These are phyloP conservation scores for Malassezia globosa DNA, from an alignment of 1,284 basidiomycete species.

Conservation along the genomic window DNA sequence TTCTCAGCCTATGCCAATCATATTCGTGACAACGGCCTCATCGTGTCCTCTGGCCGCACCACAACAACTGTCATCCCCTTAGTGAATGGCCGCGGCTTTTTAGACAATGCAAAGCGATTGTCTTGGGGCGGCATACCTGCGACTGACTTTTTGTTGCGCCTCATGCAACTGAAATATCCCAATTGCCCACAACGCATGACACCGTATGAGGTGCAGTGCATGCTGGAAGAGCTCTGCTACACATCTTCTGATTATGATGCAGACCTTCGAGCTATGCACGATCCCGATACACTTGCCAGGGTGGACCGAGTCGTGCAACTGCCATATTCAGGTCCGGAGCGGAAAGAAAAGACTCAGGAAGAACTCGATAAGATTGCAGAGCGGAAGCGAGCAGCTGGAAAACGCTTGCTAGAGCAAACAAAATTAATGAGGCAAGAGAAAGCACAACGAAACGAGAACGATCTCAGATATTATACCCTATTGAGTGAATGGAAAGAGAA, in stretches of 20 bases:
- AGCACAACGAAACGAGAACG: slow-evolving; percentile 66
- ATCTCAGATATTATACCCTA: slow-evolving; percentile 61
- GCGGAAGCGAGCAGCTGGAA: slow-evolving; percentile 69
- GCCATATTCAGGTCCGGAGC: slow-evolving; percentile 48
- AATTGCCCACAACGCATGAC: slow-evolving; percentile 60
- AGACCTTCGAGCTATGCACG: slow-evolving; percentile 57
- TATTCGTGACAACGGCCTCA: slow-evolving; percentile 28
- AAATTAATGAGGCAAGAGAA: slow-evolving; percentile 67
- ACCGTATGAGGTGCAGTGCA: slow-evolving; percentile 58
- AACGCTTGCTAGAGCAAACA: slow-evolving; percentile 82
- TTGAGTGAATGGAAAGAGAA: slow-evolving; percentile 59
- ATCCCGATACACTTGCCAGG: slow-evolving; percentile 71
- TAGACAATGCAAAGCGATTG: slow-evolving; percentile 51
- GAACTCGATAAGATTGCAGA: slow-evolving; percentile 69
- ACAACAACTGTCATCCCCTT: slow-evolving; percentile 40
- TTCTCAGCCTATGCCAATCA: slow-evolving; percentile 65
- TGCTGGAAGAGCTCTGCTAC: slow-evolving; percentile 76
- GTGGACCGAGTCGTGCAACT: slow-evolving; percentile 51
- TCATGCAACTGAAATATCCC: slow-evolving; percentile 90
- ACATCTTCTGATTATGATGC: slow-evolving; percentile 68
- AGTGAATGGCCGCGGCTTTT: slow-evolving; percentile 28
- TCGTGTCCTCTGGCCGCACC: slow-evolving; percentile 33
- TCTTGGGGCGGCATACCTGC: slow-evolving; percentile 86
- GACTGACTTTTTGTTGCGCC: slow-evolving; percentile 77
- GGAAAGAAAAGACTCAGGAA: slow-evolving; percentile 81